Conservation (phyloP, 495 filamentous ascomycete species). For the Bathelium albidoporum region DNA sequence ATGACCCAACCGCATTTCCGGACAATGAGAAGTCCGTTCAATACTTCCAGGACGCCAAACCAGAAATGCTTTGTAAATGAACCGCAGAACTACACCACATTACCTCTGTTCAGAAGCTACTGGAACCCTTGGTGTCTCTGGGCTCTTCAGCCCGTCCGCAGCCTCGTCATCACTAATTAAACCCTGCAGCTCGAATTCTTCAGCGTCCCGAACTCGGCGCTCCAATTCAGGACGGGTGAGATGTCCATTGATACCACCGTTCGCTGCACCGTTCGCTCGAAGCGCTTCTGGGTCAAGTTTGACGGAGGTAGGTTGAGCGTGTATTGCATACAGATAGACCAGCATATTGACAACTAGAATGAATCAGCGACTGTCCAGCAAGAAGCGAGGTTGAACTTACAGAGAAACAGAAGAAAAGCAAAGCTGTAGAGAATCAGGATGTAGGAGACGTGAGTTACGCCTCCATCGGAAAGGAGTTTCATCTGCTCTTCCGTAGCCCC, state of each 20-base stretch:
- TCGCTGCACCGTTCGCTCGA: conserved; percentile 4
- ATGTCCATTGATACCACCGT: not conserved
- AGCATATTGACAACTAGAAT: conserved; percentile 63
- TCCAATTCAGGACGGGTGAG: conserved; percentile 11
- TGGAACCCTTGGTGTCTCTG: not conserved
- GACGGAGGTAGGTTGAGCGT: not conserved
- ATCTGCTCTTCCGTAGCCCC: conserved; percentile 95
- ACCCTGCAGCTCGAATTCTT: conserved; percentile 34
- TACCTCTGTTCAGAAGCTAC: not conserved
- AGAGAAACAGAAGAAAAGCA: conserved; percentile 81
- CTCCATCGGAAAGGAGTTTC: conserved; percentile 55
- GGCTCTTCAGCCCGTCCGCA: not conserved
- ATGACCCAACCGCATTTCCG: not conserved
- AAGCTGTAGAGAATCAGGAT: conserved; percentile 83
- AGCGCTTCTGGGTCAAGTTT: not conserved
- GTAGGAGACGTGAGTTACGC: conserved; percentile 83
- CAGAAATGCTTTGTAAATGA: not conserved
- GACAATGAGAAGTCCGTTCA: not conserved
- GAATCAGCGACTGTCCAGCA: conserved; percentile 10
- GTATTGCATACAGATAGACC: conserved; percentile 61
- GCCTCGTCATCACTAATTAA: conserved; percentile 76
- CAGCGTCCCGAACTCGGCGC: conserved; percentile 51
- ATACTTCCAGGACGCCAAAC: not conserved
- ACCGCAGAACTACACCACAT: not conserved
- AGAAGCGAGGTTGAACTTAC: conserved; percentile 36